phyloP scores from a whole-genome alignment of 345 rosid species.

The Murraya paniculata region DNA sequence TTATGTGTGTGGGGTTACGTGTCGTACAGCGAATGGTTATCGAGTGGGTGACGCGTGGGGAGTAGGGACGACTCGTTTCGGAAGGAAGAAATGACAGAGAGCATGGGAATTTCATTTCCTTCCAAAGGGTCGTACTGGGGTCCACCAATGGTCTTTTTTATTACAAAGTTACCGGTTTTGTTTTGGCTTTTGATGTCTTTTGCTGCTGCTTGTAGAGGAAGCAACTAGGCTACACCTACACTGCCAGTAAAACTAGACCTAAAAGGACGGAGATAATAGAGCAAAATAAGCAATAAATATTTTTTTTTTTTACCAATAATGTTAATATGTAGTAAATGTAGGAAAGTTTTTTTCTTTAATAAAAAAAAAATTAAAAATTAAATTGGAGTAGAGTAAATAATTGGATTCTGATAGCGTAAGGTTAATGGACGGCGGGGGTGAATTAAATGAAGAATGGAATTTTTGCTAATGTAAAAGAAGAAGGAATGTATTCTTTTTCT shows the following conservation, averaged over 20 bases:
- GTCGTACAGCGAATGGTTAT: neutral
- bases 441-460: neutral
- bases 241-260: neutral
- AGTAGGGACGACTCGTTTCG: conserved; percentile 21
- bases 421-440: neutral
- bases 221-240: neutral
- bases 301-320: too few relatives aligned
- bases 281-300: too few relatives aligned
- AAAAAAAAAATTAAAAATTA: neutral
- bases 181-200: neutral
- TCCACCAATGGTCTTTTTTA: neutral
- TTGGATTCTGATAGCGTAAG: neutral
- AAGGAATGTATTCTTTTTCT: too few relatives aligned
- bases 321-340: neutral
- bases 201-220: neutral
- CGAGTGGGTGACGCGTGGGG: neutral
- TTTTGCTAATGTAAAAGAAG: too few relatives aligned
- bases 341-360: neutral
- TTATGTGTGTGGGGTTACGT: neutral
- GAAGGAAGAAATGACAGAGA: conserved; percentile 13
- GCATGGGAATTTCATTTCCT: conserved; percentile 26
- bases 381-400: neutral
- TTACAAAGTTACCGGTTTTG: neutral
- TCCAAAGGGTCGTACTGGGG: too few relatives aligned
- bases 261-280: neutral